These are phyloP conservation scores for Glycine tomentella DNA, from an alignment of 306 rosid species.

Conservation along the genomic window DNA sequence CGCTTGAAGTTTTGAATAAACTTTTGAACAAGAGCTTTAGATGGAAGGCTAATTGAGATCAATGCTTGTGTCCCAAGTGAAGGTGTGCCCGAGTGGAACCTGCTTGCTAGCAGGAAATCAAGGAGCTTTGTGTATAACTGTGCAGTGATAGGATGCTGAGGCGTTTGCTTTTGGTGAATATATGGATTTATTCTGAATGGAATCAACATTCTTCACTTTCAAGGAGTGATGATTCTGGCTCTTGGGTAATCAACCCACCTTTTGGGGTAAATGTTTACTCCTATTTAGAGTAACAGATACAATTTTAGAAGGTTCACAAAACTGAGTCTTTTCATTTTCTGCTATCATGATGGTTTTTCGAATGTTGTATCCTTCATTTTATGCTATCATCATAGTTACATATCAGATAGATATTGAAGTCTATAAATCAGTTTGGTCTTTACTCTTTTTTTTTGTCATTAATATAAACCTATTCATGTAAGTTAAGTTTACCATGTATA, in stretches of 20 bases:
- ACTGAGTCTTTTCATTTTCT: conserved; percentile 51
- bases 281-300: conserved; percentile 53
- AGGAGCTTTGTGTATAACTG: conserved; percentile 76
- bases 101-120: conserved; percentile 59
- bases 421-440: too few relatives aligned
- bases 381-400: too few relatives aligned
- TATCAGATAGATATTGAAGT: too few relatives aligned
- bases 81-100: conserved; percentile 64
- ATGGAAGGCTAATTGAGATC: conserved; percentile 61
- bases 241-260: conserved; percentile 57
- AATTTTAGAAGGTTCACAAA: conserved; percentile 56
- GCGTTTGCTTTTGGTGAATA: conserved; percentile 30
- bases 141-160: conserved; percentile 80
- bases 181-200: conserved; percentile 53
- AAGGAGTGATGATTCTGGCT: conserved; percentile 50
- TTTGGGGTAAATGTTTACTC: conserved; percentile 52
- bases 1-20: too few relatives aligned
- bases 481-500: too few relatives aligned
- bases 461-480: too few relatives aligned
- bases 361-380: too few relatives aligned
- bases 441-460: too few relatives aligned
- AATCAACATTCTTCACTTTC: conserved; percentile 53
- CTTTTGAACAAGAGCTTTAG: conserved; percentile 52
- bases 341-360: conserved; percentile 52
- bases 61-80: conserved; percentile 67